Evolutionary conservation across 768 basidiomycete species (phyloP).

Genomic region (Harrya chromipes): DNA sequence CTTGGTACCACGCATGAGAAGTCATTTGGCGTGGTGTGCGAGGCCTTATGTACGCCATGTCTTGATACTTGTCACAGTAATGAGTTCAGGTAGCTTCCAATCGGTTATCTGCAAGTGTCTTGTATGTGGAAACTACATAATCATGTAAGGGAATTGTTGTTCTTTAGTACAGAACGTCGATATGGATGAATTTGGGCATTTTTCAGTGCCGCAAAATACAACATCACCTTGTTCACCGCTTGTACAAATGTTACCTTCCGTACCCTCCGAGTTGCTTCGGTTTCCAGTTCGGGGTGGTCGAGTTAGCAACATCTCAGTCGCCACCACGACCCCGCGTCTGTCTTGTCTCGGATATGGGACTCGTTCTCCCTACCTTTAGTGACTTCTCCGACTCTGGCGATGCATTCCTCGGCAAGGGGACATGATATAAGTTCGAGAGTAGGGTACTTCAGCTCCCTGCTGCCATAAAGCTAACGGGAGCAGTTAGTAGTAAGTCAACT

Average conservation of each 20-base stretch:
- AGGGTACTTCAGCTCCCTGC: conserved; percentile 12
- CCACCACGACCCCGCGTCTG: conserved; percentile 19
- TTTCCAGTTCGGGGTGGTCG: background rate
- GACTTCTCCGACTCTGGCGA: conserved; percentile 2
- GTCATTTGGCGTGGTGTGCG: too few relatives aligned
- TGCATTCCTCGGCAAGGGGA: conserved; percentile 3
- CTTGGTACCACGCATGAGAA: too few relatives aligned
- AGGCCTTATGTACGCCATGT: background rate
- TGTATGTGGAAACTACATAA: too few relatives aligned
- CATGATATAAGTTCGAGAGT: conserved; percentile 24
- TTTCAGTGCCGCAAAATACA: conserved; percentile 15
- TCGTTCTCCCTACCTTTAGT: conserved; percentile 12
- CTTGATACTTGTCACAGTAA: background rate
- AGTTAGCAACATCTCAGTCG: conserved; percentile 13
- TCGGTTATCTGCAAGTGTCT: background rate
- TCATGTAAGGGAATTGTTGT: too few relatives aligned
- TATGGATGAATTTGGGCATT: too few relatives aligned
- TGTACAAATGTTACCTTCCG: conserved; percentile 2
- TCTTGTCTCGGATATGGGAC: conserved; percentile 25
- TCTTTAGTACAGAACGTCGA: too few relatives aligned
- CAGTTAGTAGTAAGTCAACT: conserved; percentile 27
- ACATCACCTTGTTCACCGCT: conserved; percentile 22
- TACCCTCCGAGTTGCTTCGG: too few relatives aligned
- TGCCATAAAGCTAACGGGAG: conserved; percentile 23
- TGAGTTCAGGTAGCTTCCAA: too few relatives aligned